phyloP scores from a whole-genome alignment of 345 rosid genomes.

The Eucalyptus coolabah region DNA sequence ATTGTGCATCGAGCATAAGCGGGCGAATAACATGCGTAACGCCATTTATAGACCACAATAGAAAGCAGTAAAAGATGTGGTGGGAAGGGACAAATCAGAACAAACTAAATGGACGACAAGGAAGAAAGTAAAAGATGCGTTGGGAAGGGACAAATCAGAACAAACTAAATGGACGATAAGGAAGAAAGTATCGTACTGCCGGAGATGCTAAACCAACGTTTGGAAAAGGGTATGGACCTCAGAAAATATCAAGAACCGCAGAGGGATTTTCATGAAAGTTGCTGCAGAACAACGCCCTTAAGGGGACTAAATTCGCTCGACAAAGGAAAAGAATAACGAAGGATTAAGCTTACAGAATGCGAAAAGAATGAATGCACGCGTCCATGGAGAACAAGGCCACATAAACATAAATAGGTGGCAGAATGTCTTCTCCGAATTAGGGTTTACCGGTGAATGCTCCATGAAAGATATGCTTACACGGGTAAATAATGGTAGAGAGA shows the following conservation, averaged over 20 bases:
- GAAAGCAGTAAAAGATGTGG: background rate
- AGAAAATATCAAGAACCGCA: background rate
- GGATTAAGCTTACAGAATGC: background rate
- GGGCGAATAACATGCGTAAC: background rate
- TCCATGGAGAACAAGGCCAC: background rate
- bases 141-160: background rate
- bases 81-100: background rate
- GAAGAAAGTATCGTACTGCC: background rate
- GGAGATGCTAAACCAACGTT: background rate
- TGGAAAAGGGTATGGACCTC: background rate
- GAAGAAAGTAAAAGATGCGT: background rate
- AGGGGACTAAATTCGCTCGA: background rate
- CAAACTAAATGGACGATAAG: background rate
- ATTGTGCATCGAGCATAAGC: background rate
- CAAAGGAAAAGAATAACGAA: background rate
- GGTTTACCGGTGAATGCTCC: background rate
- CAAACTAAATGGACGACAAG: background rate
- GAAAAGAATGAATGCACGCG: background rate
- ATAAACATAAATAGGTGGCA: background rate
- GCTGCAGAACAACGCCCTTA: background rate
- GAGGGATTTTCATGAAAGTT: background rate
- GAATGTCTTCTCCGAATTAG: background rate
- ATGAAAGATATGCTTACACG: background rate
- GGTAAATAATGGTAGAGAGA: background rate
- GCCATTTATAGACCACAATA: background rate